Evolutionary conservation across 2,329 filamentous ascomycete genomes (phyloP), one percentile per base, ranked within the genome.

Genomic region (Sporothrix euskadiensis): DNA sequence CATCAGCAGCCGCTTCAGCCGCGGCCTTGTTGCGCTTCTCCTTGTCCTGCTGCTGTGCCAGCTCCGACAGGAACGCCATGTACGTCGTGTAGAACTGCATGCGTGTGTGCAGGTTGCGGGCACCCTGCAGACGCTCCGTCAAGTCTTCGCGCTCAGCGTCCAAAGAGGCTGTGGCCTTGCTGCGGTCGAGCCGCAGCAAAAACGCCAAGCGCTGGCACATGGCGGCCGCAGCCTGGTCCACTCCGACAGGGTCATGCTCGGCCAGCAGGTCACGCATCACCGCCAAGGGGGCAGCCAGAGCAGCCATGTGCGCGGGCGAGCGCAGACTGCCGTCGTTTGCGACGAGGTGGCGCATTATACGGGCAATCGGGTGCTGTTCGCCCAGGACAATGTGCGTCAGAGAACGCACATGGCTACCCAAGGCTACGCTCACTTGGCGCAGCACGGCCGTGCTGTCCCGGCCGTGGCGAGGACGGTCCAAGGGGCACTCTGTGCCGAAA

Each of bases 311-410:
- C 22, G 73, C 12, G 2, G 61, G 61, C 4, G 61, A 68, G 19
- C 41, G 65, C 44, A 68, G 14, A 16, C 71, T 69, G 73, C 69
- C 12, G 65, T 63, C 57, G 22, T 66, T 59, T 2, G 56, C 69
- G 35, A 47, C 69, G 30, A 76, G 73, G 54, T 73, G 61, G 47
- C 69, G 71, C n/a, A 68, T 44, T 9, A 76, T 19, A 10, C 35
- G 39, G 39, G 22, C 7, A 4, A 66, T 30, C n/a, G 75, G 75
- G 39, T 76, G 75, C 1, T 22, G 10, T 16, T 69, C 6, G 68
- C 74, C 74, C 19, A 75, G 69, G n/a, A 75, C 68, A 30, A 76
- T 76, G 61, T 54, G 49, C 14, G 72, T 61, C 19, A 74, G 56
- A 4, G 65, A 71, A 26, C 71, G 70, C 57, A 75, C 73, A 70